Conservation (phyloP, 805 yeast genomes). For the Suhomyces sp. region DNA sequence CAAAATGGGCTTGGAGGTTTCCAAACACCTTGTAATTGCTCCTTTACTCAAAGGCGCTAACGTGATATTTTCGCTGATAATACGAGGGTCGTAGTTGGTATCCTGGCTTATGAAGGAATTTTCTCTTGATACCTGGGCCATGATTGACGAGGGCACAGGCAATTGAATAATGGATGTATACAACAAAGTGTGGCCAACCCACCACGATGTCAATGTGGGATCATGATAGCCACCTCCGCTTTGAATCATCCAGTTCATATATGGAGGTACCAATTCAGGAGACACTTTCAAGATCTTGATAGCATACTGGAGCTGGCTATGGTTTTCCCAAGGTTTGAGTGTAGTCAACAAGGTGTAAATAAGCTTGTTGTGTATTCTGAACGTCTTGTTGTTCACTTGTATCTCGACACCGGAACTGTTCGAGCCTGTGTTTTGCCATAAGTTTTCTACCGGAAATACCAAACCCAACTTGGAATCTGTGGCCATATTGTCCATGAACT, state of each 20-base stretch:
- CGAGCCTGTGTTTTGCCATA: constrained; percentile 38
- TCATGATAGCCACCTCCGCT: constrained; percentile 68
- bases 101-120: constrained; percentile 30
- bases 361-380: constrained; percentile 65
- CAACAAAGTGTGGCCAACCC: constrained; percentile 72
- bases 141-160: constrained; percentile 45
- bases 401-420: constrained; percentile 39
- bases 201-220: constrained; percentile 76
- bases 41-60: constrained; percentile 63
- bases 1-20: constrained; percentile 45
- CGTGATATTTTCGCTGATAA: constrained; percentile 54
- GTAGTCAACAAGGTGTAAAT: constrained; percentile 58
- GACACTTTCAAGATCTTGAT: constrained; percentile 47
- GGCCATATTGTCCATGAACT: constrained; percentile 48
- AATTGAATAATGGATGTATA: constrained; percentile 57
- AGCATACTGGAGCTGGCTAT: constrained; percentile 55
- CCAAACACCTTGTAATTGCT: constrained; percentile 57
- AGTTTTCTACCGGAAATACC: constrained; percentile 43
- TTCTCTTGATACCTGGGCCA: constrained; percentile 9
- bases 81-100: constrained; percentile 25
- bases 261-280: constrained; percentile 76
- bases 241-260: constrained; percentile 52
- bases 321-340: constrained; percentile 81
- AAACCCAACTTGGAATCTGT: constrained; percentile 51
- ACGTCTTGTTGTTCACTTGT: constrained; percentile 47